Conservation (phyloP, 2,329 filamentous ascomycete species). For the Meredithiella fracta region DNA sequence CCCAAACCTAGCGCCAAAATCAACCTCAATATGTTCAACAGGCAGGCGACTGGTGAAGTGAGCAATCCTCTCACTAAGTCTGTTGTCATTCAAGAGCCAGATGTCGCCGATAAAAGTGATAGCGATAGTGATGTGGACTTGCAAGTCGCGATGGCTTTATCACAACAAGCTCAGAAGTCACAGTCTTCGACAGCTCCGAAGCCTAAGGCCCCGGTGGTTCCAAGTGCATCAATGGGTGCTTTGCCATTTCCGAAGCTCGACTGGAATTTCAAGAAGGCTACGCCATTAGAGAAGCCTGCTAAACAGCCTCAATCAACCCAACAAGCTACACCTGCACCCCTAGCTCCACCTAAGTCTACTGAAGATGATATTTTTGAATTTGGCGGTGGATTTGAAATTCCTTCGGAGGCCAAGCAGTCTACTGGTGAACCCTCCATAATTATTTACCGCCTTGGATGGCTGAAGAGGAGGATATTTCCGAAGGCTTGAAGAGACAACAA, state of each 20-base stretch:
- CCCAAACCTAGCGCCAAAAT: slow-evolving; percentile 24
- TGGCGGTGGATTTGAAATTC: slow-evolving; percentile 9
- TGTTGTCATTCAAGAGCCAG: slow-evolving; percentile 27
- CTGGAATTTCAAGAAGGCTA: slow-evolving; percentile 22
- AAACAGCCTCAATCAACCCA: not conserved
- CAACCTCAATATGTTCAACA: slow-evolving; percentile 10
- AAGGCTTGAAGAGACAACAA: slow-evolving; percentile 42
- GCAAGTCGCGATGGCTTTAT: slow-evolving; percentile 47
- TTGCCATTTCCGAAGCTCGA: slow-evolving; percentile 82
- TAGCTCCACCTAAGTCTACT: not conserved
- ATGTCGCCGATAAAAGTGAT: slow-evolving; percentile 41
- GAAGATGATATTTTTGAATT: not conserved
- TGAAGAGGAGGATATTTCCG: slow-evolving; percentile 48
- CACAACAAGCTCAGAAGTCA: slow-evolving; percentile 22
- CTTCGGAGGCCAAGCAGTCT: not conserved
- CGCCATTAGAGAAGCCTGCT: no score
- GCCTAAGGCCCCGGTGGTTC: not conserved
- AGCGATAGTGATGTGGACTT: slow-evolving; percentile 62
- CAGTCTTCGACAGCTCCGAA: not conserved
- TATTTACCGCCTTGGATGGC: slow-evolving; percentile 63
- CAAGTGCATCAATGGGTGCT: slow-evolving; percentile 47
- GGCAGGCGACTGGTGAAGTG: slow-evolving; percentile 26
- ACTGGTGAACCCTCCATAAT: slow-evolving; percentile 24
- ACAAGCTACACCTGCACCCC: no score
- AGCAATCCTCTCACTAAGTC: slow-evolving; percentile 55